Conservation (phyloP, 768 basidiomycete genomes). For the Boletales sp. region DNA sequence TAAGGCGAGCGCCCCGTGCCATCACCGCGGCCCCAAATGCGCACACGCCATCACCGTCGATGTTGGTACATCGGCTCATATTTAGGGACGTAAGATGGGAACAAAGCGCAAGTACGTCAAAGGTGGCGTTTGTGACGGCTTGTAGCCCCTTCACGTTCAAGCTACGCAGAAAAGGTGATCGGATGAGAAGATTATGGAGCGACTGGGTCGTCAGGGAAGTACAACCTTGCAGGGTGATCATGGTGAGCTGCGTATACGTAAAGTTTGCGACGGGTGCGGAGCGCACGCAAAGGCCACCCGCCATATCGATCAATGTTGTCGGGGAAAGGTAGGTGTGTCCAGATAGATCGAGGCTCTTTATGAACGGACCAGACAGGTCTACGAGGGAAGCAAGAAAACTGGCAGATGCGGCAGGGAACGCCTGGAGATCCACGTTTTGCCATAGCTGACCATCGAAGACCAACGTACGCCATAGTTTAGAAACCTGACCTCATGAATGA, state of each 20-base stretch:
- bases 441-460: constrained; percentile 89
- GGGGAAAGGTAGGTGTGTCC: constrained; percentile 56
- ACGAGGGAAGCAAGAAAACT: constrained; percentile 52
- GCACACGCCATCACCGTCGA: constrained; percentile 63
- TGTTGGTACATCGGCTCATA: constrained; percentile 64
- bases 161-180: constrained; percentile 54
- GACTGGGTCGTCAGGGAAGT: constrained; percentile 58
- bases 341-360: constrained; percentile 55
- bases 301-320: constrained; percentile 48
- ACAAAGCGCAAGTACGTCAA: constrained; percentile 62
- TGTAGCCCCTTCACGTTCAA: constrained; percentile 66
- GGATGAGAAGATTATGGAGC: constrained; percentile 65
- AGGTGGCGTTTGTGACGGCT: constrained; percentile 71
- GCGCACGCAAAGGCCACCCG: constrained; percentile 50
- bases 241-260: constrained; percentile 63
- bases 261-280: constrained; percentile 26
- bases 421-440: constrained; percentile 57
- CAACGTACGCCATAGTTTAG: constrained; percentile 69
- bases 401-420: constrained; percentile 57
- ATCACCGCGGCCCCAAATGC: constrained; percentile 43
- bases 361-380: constrained; percentile 58
- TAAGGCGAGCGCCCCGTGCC: constrained; percentile 45
- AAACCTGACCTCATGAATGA: constrained; percentile 50
- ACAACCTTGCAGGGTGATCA: constrained; percentile 73
- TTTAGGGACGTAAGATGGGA: constrained; percentile 58